phyloP scores from a whole-genome alignment of 768 basidiomycete species.

The Fibroporia radiculosa region DNA sequence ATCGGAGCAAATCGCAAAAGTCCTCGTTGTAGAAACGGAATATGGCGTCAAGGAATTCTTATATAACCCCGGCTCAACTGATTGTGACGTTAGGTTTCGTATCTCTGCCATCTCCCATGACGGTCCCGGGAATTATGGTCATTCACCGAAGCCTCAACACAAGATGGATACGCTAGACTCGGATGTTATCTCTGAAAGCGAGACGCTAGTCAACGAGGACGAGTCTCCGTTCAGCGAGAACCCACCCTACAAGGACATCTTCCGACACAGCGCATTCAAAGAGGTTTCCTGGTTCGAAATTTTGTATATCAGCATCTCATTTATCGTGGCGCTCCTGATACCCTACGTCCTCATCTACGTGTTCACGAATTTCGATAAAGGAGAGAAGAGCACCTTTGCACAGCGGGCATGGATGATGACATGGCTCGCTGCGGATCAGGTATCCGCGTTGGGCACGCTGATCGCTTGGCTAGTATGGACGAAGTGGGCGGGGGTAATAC shows the following conservation, averaged over 20 bases:
- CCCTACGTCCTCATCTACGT: constrained; percentile 1
- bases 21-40: not conserved
- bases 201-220: too few species aligned
- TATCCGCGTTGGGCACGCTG: not conserved
- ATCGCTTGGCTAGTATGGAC: not conserved
- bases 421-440: constrained; percentile 1
- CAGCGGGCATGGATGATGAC: constrained; percentile 3
- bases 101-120: not conserved
- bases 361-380: not conserved
- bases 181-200: too few species aligned
- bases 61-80: not conserved
- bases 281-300: not conserved
- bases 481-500: not conserved
- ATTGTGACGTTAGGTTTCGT: not conserved
- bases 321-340: not conserved
- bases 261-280: not conserved
- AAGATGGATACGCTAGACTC: too few species aligned
- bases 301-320: not conserved
- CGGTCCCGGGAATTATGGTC: too few species aligned
- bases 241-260: too few species aligned
- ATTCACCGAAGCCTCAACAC: not conserved
- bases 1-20: not conserved
- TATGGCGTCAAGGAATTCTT: not conserved
- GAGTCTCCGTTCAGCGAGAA: too few species aligned
- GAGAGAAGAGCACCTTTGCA: not conserved